These are phyloP conservation scores for Pichia californica DNA, from an alignment of 805 yeast genomes.

Conservation along the genomic window DNA sequence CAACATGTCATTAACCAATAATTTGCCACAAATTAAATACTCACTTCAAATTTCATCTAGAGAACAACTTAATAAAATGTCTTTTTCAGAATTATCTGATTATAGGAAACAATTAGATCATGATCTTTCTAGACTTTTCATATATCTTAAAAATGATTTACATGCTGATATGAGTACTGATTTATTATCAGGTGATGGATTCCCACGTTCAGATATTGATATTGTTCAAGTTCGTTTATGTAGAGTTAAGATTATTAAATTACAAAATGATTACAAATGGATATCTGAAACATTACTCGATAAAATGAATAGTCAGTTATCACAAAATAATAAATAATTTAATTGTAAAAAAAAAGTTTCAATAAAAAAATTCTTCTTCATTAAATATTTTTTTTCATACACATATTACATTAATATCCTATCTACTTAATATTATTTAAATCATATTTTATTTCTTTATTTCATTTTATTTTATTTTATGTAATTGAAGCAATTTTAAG, in stretches of 20 bases:
- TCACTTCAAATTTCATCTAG: not conserved
- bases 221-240: constrained; percentile 59
- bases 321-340: not conserved
- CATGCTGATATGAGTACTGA: constrained; percentile 53
- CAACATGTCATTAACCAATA: constrained; percentile 8
- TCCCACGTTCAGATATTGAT: constrained; percentile 79
- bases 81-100: constrained; percentile 1
- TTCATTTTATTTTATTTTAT: too few species aligned
- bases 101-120: constrained; percentile 30
- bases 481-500: too few species aligned
- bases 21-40: constrained; percentile 4
- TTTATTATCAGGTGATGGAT: constrained; percentile 68
- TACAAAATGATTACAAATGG: constrained; percentile 60
- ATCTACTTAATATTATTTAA: too few species aligned
- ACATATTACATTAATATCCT: too few species aligned
- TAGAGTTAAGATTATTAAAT: constrained; percentile 57
- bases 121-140: constrained; percentile 36
- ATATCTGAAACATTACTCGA: constrained; percentile 42
- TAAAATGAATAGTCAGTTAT: constrained; percentile 35
- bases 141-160: constrained; percentile 29
- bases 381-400: too few species aligned
- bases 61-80: constrained; percentile 1
- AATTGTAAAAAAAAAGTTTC: too few species aligned
- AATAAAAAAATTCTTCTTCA: too few species aligned
- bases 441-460: too few species aligned